phyloP scores from a whole-genome alignment of 805 yeast species.

The Saccharomycopsis amapae region DNA sequence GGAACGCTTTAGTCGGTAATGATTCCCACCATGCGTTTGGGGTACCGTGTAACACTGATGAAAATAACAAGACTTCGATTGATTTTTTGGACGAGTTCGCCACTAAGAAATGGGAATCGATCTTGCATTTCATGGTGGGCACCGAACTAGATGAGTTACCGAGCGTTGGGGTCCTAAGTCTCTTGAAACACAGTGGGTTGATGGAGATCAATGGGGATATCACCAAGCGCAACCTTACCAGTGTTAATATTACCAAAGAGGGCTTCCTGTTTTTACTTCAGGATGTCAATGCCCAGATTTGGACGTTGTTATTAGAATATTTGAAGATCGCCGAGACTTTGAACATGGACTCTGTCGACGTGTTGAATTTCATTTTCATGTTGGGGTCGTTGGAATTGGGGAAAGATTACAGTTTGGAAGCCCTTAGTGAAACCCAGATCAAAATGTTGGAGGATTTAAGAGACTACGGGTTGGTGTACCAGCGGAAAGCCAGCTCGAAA shows the following conservation, averaged over 20 bases:
- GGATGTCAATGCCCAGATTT: conserved; percentile 87
- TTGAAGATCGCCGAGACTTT: conserved; percentile 75
- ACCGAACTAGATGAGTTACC: conserved; percentile 67
- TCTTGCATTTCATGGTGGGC: conserved; percentile 96
- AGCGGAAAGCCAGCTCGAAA: conserved; percentile 46
- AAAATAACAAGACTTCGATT: conserved; percentile 40
- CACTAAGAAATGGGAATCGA: conserved; percentile 86
- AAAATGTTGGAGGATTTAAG: conserved; percentile 82
- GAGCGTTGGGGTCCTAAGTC: conserved; percentile 70
- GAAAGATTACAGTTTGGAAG: conserved; percentile 65
- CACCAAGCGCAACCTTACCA: conserved; percentile 1
- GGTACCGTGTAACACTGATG: conserved; percentile 47
- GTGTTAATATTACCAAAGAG: conserved; percentile 58
- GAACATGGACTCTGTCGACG: conserved; percentile 94
- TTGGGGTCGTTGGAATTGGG: conserved; percentile 90
- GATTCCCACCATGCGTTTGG: conserved; percentile 66
- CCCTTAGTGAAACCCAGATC: conserved; percentile 71
- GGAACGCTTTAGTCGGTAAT: conserved; percentile 81
- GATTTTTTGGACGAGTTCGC: conserved; percentile 74
- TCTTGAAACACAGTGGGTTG: conserved; percentile 72
- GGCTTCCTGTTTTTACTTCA: conserved; percentile 94
- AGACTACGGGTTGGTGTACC: conserved; percentile 87
- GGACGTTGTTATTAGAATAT: conserved; percentile 87
- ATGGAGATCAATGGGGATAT: conserved; percentile 57
- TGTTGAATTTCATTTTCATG: conserved; percentile 86